Base-by-base conservation (phyloP, 139 green algal genomes). In the Tetradesmus obliquus region DNA sequence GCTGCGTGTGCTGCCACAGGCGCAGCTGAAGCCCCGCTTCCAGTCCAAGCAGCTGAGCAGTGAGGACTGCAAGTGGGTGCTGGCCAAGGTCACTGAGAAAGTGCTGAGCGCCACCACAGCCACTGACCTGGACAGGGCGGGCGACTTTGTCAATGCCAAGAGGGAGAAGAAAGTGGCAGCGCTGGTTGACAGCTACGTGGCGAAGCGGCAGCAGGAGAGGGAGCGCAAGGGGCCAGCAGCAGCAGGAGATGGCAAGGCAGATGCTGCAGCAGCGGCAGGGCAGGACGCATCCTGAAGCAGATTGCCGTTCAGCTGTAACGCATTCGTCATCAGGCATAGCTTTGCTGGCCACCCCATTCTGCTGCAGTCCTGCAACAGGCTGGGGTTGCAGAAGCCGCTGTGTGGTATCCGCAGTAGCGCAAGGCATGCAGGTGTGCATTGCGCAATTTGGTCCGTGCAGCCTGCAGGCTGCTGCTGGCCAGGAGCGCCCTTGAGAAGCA, bases 1-100 rank as follows among this genome's bases (percentile, higher is more conserved):
- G 66, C 66, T 76, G 15, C 66, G 17, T 76, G 66, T 24, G 17
- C 15, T 24, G 66, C 66, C 66, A 24, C 85, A 85, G 10, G 32
- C 76, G 6, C 5, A 92, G 17, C 89, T 97, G 57, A 89, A 92
- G 74, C 87, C 89, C 1, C 81, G 87, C 13, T 96, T 92, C 87
- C 66, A 84, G 45, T n/a, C 79, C 3, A 92, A 93, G 79, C 8
- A 55, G 20, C 91, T 97, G 45, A 88, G 87, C 71, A 95, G 92
- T 71, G 95, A 97, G 58, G 81, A 93, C 20, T 96, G 88, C 93
- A 97, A 97, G 85, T 92, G 89, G 84, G 85, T 93, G 88, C 79
- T 91, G 88, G 15, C 3, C 24, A 86, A 79, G 76, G 88, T 91
- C 62, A 20, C 66, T 2, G 88, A 86, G 7, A 91, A 91, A 57